These are phyloP conservation scores for Calonectria pteridis DNA, from an alignment of 2,329 filamentous ascomycete genomes.

Conservation along the genomic window DNA sequence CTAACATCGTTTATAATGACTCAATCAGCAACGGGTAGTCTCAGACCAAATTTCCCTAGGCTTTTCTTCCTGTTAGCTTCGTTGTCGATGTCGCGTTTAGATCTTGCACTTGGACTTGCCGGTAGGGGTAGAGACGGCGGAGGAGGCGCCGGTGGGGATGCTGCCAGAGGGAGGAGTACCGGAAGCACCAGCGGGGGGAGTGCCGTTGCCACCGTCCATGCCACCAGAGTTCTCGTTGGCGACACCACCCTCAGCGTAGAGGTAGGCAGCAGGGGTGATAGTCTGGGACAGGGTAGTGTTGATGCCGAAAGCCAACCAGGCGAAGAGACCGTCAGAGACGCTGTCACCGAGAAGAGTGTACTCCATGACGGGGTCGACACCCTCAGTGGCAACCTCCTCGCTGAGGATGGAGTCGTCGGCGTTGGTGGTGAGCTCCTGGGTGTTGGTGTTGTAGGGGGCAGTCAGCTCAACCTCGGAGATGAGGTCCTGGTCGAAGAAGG, in stretches of 20 bases:
- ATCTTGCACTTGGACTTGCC: slow-evolving; percentile 21
- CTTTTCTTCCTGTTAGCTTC: background rate
- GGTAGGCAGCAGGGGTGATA: slow-evolving; percentile 34
- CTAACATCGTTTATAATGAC: background rate
- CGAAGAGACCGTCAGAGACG: slow-evolving; percentile 64
- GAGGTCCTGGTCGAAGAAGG: slow-evolving; percentile 73
- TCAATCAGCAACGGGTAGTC: background rate
- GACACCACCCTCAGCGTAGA: slow-evolving; percentile 39
- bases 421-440: slow-evolving; percentile 62
- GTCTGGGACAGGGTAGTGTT: slow-evolving; percentile 48
- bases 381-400: slow-evolving; percentile 58
- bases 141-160: background rate
- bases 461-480: slow-evolving; percentile 62
- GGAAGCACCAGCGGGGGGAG: slow-evolving; percentile 15
- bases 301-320: slow-evolving; percentile 67
- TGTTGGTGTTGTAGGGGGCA: slow-evolving; percentile 62
- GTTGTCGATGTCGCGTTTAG: background rate
- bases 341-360: slow-evolving; percentile 69
- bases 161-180: background rate
- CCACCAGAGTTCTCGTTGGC: slow-evolving; percentile 36
- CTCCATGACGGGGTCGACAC: slow-evolving; percentile 69
- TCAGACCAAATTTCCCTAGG: background rate
- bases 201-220: slow-evolving; percentile 17
- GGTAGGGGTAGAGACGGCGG: background rate
- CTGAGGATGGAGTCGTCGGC: slow-evolving; percentile 62